Evolutionary conservation across 352 stramenopile species (phyloP).

Genomic region (Phytopythium chamaehyphon): DNA sequence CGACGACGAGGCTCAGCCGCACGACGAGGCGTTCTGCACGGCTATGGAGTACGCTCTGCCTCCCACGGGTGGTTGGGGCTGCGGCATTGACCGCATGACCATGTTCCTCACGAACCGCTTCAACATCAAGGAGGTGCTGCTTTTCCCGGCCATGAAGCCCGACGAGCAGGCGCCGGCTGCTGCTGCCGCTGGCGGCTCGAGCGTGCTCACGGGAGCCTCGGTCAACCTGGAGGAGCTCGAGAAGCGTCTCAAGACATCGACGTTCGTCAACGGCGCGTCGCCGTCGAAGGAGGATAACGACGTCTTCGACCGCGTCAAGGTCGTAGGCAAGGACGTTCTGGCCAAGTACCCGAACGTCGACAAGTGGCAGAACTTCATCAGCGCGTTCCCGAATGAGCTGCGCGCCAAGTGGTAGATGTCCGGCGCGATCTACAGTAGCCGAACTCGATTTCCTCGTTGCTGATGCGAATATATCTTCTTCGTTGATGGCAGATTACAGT

Average conservation of each 20-base stretch:
- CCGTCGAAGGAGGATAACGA: slow-evolving; percentile 67
- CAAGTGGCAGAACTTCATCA: slow-evolving; percentile 72
- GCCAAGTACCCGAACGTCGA: slow-evolving; percentile 73
- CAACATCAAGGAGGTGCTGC: slow-evolving; percentile 97
- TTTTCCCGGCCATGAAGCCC: slow-evolving; percentile 99
- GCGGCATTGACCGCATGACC: slow-evolving; percentile 96
- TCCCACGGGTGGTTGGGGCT: slow-evolving; percentile 96
- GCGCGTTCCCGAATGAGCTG: slow-evolving; percentile 72
- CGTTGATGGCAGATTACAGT: too few species aligned
- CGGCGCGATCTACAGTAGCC: not conserved
- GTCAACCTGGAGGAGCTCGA: slow-evolving; percentile 63
- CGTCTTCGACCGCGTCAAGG: slow-evolving; percentile 73
- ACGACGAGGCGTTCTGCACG: slow-evolving; percentile 95
- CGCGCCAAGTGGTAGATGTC: slow-evolving; percentile 62
- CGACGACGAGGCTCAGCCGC: slow-evolving; percentile 83
- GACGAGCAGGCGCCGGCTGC: slow-evolving; percentile 52
- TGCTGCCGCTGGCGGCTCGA: slow-evolving; percentile 11
- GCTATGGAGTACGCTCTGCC: slow-evolving; percentile 97
- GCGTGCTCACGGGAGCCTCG: slow-evolving; percentile 30
- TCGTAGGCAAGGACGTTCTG: slow-evolving; percentile 69
- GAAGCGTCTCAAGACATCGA: slow-evolving; percentile 44
- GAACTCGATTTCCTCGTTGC: not conserved
- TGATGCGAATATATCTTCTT: too few species aligned
- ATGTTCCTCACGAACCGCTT: slow-evolving; percentile 96
- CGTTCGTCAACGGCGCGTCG: slow-evolving; percentile 67